phyloP scores from a whole-genome alignment of 1,284 basidiomycete genomes.

The Trametes polyzona region DNA sequence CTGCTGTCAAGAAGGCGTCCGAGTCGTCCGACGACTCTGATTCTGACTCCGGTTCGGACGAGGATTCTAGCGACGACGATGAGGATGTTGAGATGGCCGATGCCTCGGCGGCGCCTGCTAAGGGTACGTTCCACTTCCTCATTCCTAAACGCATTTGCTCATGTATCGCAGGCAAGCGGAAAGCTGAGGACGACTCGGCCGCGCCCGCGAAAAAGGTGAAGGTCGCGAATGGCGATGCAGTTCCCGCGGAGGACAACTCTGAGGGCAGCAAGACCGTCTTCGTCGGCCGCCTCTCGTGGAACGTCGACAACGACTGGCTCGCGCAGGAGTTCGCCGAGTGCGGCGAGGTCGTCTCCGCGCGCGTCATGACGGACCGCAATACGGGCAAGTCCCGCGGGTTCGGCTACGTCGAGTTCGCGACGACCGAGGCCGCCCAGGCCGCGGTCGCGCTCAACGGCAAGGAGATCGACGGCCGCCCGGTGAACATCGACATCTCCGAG shows the following conservation, averaged over 20 bases:
- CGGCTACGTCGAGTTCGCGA: slow-evolving; percentile 93
- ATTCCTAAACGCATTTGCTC: background rate
- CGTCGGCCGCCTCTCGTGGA: slow-evolving; percentile 95
- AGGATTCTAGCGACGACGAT: slow-evolving; percentile 39
- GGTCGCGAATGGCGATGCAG: slow-evolving; percentile 60
- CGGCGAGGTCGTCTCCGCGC: slow-evolving; percentile 87
- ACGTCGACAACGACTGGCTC: slow-evolving; percentile 97
- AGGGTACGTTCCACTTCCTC: slow-evolving; percentile 40
- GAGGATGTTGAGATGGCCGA: slow-evolving; percentile 67
- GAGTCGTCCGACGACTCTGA: slow-evolving; percentile 26
- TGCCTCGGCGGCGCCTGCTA: slow-evolving; percentile 45
- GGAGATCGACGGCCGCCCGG: slow-evolving; percentile 90
- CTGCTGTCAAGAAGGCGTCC: slow-evolving; percentile 31
- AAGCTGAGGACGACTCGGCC: slow-evolving; percentile 71
- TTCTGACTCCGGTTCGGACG: slow-evolving; percentile 37
- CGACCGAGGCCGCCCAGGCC: slow-evolving; percentile 74
- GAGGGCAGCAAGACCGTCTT: slow-evolving; percentile 79
- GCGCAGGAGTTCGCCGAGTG: slow-evolving; percentile 88
- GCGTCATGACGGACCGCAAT: slow-evolving; percentile 91
- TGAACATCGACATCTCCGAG: slow-evolving; percentile 86
- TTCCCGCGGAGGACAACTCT: slow-evolving; percentile 45
- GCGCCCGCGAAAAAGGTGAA: slow-evolving; percentile 85
- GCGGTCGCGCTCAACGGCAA: slow-evolving; percentile 79
- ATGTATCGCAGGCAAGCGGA: slow-evolving; percentile 71
- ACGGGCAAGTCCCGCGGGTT: slow-evolving; percentile 90